phyloP scores from a whole-genome alignment of 2,329 filamentous ascomycete species.

The Nemania sp. region DNA sequence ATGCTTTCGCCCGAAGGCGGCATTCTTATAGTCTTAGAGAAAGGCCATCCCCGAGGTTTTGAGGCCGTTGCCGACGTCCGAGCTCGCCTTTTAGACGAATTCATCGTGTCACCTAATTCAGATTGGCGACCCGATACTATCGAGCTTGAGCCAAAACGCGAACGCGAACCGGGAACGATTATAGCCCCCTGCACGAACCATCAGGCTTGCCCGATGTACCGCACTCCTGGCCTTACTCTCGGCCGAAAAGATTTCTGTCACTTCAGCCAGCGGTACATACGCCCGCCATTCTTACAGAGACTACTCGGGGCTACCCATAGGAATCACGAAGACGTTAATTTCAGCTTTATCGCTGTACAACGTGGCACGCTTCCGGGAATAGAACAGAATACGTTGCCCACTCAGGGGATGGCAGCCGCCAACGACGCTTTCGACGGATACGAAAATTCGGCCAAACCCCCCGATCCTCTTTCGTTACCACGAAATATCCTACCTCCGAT shows the following conservation, averaged over 20 bases:
- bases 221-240: slow-evolving; percentile 72
- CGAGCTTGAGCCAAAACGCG: slow-evolving; percentile 55
- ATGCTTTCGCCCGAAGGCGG: slow-evolving; percentile 86
- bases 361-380: slow-evolving; percentile 71
- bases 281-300: slow-evolving; percentile 83
- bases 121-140: slow-evolving; percentile 55
- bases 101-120: slow-evolving; percentile 57
- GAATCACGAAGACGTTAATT: slow-evolving; percentile 92
- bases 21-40: slow-evolving; percentile 88
- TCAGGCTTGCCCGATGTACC: slow-evolving; percentile 88
- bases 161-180: slow-evolving; percentile 72
- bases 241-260: slow-evolving; percentile 92
- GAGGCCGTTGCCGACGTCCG: slow-evolving; percentile 90
- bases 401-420: slow-evolving; percentile 67
- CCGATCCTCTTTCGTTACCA: slow-evolving; percentile 77
- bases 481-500: slow-evolving; percentile 82
- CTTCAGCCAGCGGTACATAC: slow-evolving; percentile 89
- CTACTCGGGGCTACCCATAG: slow-evolving; percentile 75
- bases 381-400: slow-evolving; percentile 20
- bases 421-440: slow-evolving; percentile 79
- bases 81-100: slow-evolving; percentile 79
- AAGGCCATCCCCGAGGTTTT: slow-evolving; percentile 90
- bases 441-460: slow-evolving; percentile 61
- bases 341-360: slow-evolving; percentile 88
- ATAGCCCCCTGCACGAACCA: slow-evolving; percentile 90